Base-by-base conservation (phyloP, 1,139 yeast species). In the Kodamaea anthophila region DNA sequence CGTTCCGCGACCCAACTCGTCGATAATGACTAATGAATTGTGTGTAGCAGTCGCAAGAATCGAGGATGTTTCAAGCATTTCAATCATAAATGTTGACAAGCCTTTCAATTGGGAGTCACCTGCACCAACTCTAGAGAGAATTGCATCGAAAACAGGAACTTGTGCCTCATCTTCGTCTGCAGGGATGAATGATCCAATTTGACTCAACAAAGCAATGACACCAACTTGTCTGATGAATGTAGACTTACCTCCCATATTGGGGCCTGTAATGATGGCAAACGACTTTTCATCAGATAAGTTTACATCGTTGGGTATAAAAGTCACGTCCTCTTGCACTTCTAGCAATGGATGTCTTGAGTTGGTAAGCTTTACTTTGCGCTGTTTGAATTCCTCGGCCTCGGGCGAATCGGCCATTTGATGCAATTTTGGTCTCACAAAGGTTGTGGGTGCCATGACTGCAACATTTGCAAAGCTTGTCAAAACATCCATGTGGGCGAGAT, bases 191-290 rank as follows among this genome's bases (percentile, higher is more conserved):
- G 94, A 82, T 1, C 98, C 98, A 18, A 88, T 73, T 53, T 91
- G 98, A 20, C 91, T 87, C 85, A 91, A 70, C 29, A 88, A 61
- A 2, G 93, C 79, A 34, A 88, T 81, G 2, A 85, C 93, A 8
- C 97, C 98, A 31, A 86, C 70, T 46, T 91, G 96, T 39, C 96
- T 73, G 30, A 91, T 87, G 53, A 84, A 91, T 0, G 97, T 88
- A 1, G 96, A 86, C 53, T 91, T 91, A 49, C 97, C 97, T 36
- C 97, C 98, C 98, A 91, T 91, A 50, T 91, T 91, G 22, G 98
- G 98, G 12, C 98, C 98, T 0, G 98, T 91, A 19, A 91, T 85
- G 18, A 91, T 81, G 10, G 77, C 67, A 48, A 91, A 88, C 33
- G 83, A 85, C 11, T 77, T 65, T 1, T 55, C 61, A 15, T 38